These are phyloP conservation scores for Talaromyces sp. DNA, from an alignment of 2,329 filamentous ascomycete species.

Conservation along the genomic window DNA sequence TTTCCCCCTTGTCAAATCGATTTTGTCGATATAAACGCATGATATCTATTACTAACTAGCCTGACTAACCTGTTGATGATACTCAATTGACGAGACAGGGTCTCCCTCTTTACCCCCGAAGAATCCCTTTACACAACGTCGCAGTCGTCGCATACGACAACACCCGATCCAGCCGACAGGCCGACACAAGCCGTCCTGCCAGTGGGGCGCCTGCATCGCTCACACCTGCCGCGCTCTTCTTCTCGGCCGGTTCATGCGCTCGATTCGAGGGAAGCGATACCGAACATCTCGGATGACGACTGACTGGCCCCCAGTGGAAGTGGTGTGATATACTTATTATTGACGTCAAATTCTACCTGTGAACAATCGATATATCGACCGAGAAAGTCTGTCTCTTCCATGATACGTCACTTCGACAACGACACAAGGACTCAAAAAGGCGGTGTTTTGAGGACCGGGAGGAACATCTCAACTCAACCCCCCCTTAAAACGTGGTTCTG, in stretches of 20 bases:
- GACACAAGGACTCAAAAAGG: background rate
- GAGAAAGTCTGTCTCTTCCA: background rate
- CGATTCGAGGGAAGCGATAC: background rate
- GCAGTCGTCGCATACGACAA: background rate
- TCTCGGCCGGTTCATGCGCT: slow-evolving; percentile 17
- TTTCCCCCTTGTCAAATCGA: slow-evolving; percentile 1
- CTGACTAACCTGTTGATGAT: background rate
- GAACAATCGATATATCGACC: background rate
- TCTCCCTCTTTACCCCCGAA: background rate
- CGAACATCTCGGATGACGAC: background rate
- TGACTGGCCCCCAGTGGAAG: background rate
- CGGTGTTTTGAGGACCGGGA: background rate
- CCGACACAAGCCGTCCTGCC: slow-evolving; percentile 29
- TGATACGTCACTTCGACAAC: background rate
- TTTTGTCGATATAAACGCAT: background rate
- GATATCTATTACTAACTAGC: background rate
- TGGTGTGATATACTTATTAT: background rate
- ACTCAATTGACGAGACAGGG: slow-evolving; percentile 1
- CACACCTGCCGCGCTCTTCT: background rate
- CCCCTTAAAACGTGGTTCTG: background rate
- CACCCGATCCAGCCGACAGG: slow-evolving; percentile 22
- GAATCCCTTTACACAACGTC: background rate
- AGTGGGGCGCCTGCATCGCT: slow-evolving; percentile 28
- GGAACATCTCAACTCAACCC: background rate
- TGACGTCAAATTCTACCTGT: background rate